Percentiles rank a stretch among this genome's conserved stretches.
Conservation (phyloP, 371 early-diverging fungal species). For the Dinochytrium kinnereticum region DNA sequence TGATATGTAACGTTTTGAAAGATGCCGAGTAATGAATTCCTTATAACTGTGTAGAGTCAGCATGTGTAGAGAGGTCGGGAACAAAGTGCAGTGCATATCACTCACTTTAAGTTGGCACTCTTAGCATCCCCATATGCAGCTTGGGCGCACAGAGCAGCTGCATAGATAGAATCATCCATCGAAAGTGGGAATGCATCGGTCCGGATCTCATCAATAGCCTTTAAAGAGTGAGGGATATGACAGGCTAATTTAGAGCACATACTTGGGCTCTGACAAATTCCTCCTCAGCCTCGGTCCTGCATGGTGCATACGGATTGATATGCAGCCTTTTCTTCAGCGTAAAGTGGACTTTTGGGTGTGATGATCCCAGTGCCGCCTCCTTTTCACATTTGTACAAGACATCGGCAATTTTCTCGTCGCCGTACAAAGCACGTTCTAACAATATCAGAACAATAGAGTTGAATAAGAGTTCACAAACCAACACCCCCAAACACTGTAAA, state of each 20-base stretch:
- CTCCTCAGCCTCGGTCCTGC: conserved; percentile 38
- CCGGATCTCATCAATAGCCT: conserved; percentile 29
- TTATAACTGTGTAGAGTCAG: conserved; percentile 21
- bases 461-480: conserved; percentile 36
- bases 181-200: conserved; percentile 41
- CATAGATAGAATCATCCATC: conserved; percentile 36
- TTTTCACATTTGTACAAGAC: conserved; percentile 49
- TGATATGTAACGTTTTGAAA: conserved; percentile 20
- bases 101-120: conserved; percentile 30
- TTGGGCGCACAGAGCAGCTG: conserved; percentile 42
- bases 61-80: background rate
- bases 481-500: conserved; percentile 42
- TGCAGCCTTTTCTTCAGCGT: conserved; percentile 49
- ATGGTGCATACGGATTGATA: conserved; percentile 26
- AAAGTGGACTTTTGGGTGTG: conserved; percentile 43
- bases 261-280: conserved; percentile 47
- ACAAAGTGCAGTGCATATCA: background rate
- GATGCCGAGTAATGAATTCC: conserved; percentile 7
- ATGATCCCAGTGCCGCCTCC: conserved; percentile 17
- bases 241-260: background rate
- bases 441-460: background rate
- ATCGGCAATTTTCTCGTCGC: conserved; percentile 50
- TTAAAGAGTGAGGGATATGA: background rate
- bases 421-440: conserved; percentile 41
- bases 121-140: conserved; percentile 39